Evolutionary conservation across 495 filamentous ascomycete species (phyloP).

Genomic region (Trichocladium uniseriatum): DNA sequence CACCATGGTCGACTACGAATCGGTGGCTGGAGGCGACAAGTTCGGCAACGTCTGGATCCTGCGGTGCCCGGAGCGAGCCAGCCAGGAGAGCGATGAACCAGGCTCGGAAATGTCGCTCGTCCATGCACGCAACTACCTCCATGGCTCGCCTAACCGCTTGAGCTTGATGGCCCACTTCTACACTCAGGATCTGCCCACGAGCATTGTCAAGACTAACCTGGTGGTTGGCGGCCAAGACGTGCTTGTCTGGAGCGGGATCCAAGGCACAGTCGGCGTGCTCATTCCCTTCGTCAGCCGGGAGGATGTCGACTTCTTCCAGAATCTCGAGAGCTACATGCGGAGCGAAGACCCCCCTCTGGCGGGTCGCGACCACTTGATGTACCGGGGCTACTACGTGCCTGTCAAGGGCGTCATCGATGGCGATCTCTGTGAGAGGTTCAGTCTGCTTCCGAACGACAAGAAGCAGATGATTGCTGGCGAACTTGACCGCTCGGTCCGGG

Average conservation of each 20-base stretch:
- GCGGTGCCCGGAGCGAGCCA: slow-evolving; percentile 76
- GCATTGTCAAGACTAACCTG: slow-evolving; percentile 78
- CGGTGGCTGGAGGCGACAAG: slow-evolving; percentile 88
- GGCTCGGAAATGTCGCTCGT: neutral
- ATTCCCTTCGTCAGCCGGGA: slow-evolving; percentile 84
- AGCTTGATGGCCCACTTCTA: slow-evolving; percentile 81
- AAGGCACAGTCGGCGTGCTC: slow-evolving; percentile 86
- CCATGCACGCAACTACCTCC: slow-evolving; percentile 58
- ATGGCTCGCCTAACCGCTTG: slow-evolving; percentile 76
- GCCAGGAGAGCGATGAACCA: slow-evolving; percentile 46
- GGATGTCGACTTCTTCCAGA: slow-evolving; percentile 96
- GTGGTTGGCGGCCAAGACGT: slow-evolving; percentile 88
- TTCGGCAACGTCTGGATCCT: slow-evolving; percentile 95
- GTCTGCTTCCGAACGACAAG: slow-evolving; percentile 18
- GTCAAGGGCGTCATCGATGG: slow-evolving; percentile 96
- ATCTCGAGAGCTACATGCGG: slow-evolving; percentile 75
- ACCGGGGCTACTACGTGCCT: slow-evolving; percentile 91
- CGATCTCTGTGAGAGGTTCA: slow-evolving; percentile 92
- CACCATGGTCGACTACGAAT: slow-evolving; percentile 96
- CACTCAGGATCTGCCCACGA: slow-evolving; percentile 84
- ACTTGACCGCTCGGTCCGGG: slow-evolving; percentile 76
- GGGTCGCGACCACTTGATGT: slow-evolving; percentile 90
- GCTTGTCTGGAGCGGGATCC: slow-evolving; percentile 85
- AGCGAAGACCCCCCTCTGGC: slow-evolving; percentile 77
- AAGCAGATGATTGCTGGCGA: slow-evolving; percentile 73